phyloP scores from a whole-genome alignment of 2,329 filamentous ascomycete genomes.

The Alternaria brassicae region DNA sequence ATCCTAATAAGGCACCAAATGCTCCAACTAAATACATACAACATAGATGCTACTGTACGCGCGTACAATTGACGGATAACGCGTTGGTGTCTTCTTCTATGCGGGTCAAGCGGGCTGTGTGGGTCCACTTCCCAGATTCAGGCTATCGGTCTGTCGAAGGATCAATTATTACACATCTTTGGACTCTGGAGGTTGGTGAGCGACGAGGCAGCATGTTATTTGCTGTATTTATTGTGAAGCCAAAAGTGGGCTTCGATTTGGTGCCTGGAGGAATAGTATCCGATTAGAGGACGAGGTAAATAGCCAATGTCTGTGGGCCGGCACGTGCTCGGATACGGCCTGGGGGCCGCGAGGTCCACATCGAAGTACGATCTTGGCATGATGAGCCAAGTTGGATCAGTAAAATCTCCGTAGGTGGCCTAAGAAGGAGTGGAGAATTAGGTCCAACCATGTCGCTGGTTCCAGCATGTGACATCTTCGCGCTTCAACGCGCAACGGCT shows the following conservation, averaged over 20 bases:
- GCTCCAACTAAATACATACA: neutral
- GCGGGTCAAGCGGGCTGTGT: neutral
- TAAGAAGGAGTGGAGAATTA: neutral
- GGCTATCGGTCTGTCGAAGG: neutral
- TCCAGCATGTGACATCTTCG: neutral
- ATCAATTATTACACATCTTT: neutral
- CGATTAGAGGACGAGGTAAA: neutral
- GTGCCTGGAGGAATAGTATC: neutral
- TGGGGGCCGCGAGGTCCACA: neutral
- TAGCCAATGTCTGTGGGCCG: neutral
- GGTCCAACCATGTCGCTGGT: neutral
- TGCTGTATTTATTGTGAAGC: neutral
- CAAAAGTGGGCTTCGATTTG: neutral
- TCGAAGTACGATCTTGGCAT: neutral
- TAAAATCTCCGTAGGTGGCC: neutral
- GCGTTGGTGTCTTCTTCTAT: too few relatives aligned
- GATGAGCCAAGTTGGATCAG: neutral
- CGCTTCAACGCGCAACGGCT: neutral
- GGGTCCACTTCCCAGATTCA: neutral
- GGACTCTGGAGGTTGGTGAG: too few relatives aligned
- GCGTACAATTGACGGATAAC: neutral
- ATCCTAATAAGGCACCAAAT: neutral
- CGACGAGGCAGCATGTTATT: too few relatives aligned
- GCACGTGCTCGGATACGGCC: neutral
- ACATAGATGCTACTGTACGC: neutral